phyloP scores from a whole-genome alignment of 176 grass and related monocot genomes.

The Musa troglodytarum region DNA sequence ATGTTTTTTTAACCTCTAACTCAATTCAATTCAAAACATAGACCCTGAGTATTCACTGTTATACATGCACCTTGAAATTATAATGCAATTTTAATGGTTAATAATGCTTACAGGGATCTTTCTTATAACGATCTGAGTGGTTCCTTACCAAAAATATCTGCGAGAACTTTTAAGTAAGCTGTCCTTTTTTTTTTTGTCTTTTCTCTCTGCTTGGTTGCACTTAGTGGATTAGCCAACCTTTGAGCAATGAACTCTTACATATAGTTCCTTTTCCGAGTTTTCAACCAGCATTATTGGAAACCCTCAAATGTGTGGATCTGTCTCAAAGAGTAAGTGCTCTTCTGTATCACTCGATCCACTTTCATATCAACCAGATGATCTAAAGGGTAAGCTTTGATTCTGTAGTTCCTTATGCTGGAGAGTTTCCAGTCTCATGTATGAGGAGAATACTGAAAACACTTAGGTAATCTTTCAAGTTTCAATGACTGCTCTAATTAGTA shows the following conservation, averaged over 20 bases:
- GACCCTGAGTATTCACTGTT: neutral
- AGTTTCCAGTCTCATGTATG: neutral
- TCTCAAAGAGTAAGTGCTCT: slow-evolving; percentile 62
- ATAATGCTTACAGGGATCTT: slow-evolving; percentile 45
- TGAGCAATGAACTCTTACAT: neutral
- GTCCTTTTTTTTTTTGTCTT: neutral
- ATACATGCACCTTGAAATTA: neutral
- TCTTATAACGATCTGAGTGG: slow-evolving; percentile 82
- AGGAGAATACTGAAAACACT: neutral
- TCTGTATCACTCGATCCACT: slow-evolving; percentile 67
- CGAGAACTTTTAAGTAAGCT: slow-evolving; percentile 59
- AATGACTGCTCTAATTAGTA: slow-evolving; percentile 6
- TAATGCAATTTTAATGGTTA: neutral
- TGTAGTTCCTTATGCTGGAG: neutral
- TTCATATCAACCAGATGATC: slow-evolving; percentile 78
- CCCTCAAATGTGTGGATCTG: slow-evolving; percentile 53
- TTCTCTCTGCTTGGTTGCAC: neutral
- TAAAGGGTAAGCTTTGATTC: slow-evolving; percentile 8
- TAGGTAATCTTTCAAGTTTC: neutral
- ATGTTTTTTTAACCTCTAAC: slow-evolving; percentile 18
- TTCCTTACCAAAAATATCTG: slow-evolving; percentile 23
- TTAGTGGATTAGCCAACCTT: neutral
- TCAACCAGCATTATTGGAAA: slow-evolving; percentile 68
- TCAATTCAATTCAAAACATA: slow-evolving; percentile 5
- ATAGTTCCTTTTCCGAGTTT: slow-evolving; percentile 8